Evolutionary conservation across 192 early-diverging fungal species (phyloP).

Genomic region (Podila clonocystis): DNA sequence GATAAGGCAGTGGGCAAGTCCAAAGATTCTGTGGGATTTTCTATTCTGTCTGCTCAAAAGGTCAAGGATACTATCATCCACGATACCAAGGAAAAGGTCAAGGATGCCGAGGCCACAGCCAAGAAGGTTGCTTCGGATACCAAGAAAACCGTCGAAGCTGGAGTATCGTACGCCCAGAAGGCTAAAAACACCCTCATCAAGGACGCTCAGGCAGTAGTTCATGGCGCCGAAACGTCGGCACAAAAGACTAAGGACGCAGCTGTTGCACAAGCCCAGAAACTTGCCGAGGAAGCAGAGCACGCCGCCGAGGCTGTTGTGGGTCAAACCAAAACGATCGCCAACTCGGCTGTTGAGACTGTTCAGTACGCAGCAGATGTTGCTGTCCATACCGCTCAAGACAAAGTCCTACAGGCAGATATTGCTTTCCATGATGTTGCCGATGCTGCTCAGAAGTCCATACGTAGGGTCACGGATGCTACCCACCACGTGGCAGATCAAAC

Average conservation of each 20-base stretch:
- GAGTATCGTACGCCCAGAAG: neutral
- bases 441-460: neutral
- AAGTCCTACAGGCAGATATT: too few species aligned
- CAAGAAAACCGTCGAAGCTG: neutral
- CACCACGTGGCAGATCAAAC: neutral
- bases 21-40: neutral
- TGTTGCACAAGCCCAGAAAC: neutral
- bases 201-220: neutral
- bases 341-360: neutral
- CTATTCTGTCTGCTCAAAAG: neutral
- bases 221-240: neutral
- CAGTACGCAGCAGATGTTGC: neutral
- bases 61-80: constrained; percentile 4
- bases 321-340: neutral
- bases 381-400: neutral
- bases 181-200: neutral
- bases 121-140: neutral
- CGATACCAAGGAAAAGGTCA: neutral
- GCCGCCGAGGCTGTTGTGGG: neutral
- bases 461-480: neutral
- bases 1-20: neutral
- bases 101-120: neutral
- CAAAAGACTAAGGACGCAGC: neutral
- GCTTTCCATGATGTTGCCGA: too few species aligned
- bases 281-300: neutral